Evolutionary conservation across 2,329 filamentous ascomycete species (phyloP).

Genomic region (Ascochyta rabiei): DNA sequence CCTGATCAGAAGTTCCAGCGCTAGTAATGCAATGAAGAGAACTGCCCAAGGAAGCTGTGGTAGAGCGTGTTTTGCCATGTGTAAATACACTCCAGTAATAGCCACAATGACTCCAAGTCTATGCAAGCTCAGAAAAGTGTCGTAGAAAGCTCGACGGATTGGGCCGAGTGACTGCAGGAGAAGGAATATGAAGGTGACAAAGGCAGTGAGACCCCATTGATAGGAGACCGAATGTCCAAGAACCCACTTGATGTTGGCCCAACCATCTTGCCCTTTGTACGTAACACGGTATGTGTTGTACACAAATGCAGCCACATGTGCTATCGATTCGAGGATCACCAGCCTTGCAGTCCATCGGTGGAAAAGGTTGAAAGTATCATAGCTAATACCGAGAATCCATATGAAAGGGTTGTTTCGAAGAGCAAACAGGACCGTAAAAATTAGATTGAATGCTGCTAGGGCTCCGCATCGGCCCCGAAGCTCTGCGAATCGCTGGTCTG

Average conservation of each 20-base stretch:
- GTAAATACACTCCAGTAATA: conserved; percentile 69
- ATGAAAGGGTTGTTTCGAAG: conserved; percentile 79
- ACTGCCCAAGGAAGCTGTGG: conserved; percentile 65
- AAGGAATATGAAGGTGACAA: conserved; percentile 63
- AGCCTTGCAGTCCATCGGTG: conserved; percentile 79
- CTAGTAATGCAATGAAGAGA: conserved; percentile 66
- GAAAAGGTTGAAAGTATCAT: conserved; percentile 78
- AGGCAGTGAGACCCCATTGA: conserved; percentile 66
- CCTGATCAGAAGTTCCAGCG: conserved; percentile 63
- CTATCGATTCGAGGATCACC: conserved; percentile 68
- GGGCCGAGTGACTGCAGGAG: conserved; percentile 70
- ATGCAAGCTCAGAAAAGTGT: conserved; percentile 74
- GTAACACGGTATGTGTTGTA: conserved; percentile 46
- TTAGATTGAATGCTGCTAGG: conserved; percentile 76
- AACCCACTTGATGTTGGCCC: conserved; percentile 35
- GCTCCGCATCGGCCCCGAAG: conserved; percentile 69
- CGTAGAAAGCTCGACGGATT: conserved; percentile 77
- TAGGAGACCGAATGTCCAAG: conserved; percentile 50
- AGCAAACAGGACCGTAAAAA: conserved; percentile 72
- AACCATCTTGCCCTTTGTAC: conserved; percentile 54
- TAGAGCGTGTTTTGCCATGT: conserved; percentile 60
- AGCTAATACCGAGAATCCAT: conserved; percentile 69
- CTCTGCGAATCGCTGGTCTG: conserved; percentile 70
- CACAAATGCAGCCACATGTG: conserved; percentile 67
- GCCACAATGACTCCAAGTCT: conserved; percentile 65